Evolutionary conservation across 768 basidiomycete genomes (phyloP).

Genomic region (Hydnomerulius pinastri): DNA sequence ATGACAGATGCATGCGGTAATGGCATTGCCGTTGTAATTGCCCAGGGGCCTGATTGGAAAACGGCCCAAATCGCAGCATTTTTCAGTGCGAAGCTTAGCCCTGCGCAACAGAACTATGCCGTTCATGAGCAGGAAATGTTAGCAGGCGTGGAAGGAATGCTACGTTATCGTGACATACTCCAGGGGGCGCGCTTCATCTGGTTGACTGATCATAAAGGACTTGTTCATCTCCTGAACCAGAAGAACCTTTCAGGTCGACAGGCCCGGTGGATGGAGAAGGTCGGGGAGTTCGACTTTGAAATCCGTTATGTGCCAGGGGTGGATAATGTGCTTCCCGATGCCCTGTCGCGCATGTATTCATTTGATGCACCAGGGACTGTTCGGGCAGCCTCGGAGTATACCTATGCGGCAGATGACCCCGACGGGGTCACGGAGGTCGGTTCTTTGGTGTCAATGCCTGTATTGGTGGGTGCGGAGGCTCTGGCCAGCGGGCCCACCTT

Average conservation of each 20-base stretch:
- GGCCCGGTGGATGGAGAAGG: constrained; percentile 38
- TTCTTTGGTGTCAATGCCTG: background rate
- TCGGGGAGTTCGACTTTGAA: constrained; percentile 31
- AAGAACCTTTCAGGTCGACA: constrained; percentile 35
- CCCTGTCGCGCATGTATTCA: constrained; percentile 20
- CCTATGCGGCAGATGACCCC: background rate
- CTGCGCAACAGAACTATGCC: constrained; percentile 41
- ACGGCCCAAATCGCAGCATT: background rate
- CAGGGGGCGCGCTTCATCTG: constrained; percentile 32
- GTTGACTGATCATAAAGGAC: constrained; percentile 28
- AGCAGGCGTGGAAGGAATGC: constrained; percentile 36
- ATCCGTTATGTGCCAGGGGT: constrained; percentile 30
- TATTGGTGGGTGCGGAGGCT: constrained; percentile 2
- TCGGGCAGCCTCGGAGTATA: background rate
- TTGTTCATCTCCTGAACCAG: constrained; percentile 34
- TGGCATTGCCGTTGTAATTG: background rate
- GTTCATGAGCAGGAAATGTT: constrained; percentile 43
- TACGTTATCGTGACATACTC: constrained; percentile 28
- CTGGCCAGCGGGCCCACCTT: background rate
- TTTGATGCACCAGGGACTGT: background rate
- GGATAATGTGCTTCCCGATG: constrained; percentile 29
- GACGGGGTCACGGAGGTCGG: background rate
- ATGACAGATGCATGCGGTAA: constrained; percentile 1
- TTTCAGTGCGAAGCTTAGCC: constrained; percentile 29
- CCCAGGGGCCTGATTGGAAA: background rate